phyloP scores from a whole-genome alignment of 108 stramenopile species.

The Cyclotella baltica region DNA sequence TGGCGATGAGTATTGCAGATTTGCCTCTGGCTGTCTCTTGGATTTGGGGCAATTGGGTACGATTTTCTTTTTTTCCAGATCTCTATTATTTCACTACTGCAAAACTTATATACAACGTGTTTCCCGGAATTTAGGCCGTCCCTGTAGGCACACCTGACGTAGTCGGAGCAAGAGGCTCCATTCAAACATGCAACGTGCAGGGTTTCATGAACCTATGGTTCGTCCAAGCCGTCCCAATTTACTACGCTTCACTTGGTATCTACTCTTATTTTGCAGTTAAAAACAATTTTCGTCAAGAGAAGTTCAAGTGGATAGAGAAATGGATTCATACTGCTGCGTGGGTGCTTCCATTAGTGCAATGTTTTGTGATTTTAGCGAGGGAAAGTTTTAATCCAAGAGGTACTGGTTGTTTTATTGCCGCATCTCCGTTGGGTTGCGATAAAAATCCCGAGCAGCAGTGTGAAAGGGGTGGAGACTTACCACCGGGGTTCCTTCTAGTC shows the following conservation, averaged over 20 bases:
- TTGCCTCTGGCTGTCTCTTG: not conserved
- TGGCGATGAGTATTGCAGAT: constrained; percentile 3
- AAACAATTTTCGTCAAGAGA: constrained; percentile 16
- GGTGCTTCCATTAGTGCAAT: not conserved
- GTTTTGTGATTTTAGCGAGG: not conserved
- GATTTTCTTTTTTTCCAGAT: not conserved
- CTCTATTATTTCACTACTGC: not conserved
- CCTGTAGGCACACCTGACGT: constrained; percentile 9
- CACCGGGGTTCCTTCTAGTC: not conserved
- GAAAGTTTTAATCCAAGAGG: constrained; percentile 18
- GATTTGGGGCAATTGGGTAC: constrained; percentile 21
- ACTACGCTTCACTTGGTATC: constrained; percentile 18
- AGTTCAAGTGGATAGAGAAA: constrained; percentile 14
- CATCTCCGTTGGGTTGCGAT: not conserved
- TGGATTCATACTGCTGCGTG: constrained; percentile 16
- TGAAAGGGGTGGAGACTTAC: constrained; percentile 11
- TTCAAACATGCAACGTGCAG: constrained; percentile 22
- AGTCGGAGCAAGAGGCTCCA: constrained; percentile 2
- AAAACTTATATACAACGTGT: not conserved
- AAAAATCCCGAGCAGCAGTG: not conserved
- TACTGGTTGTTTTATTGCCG: constrained; percentile 17
- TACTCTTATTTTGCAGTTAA: constrained; percentile 10
- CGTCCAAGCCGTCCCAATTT: not conserved
- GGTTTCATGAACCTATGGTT: constrained; percentile 13
- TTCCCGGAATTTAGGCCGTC: not conserved